phyloP scores from a whole-genome alignment of 129 eudicot genomes.

The Saussurea involucrata region DNA sequence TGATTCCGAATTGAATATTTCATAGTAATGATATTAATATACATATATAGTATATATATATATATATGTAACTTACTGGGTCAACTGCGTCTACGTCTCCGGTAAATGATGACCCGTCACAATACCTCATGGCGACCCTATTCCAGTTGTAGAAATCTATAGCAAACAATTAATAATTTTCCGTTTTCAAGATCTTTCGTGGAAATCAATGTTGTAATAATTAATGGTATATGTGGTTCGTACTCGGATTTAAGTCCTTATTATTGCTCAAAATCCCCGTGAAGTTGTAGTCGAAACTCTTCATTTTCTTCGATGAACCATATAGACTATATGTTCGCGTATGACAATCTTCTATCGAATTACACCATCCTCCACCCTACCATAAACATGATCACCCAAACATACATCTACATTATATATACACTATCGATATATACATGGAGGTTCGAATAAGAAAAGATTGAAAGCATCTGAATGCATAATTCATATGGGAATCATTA shows the following conservation, averaged over 20 bases:
- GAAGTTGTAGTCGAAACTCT: constrained; percentile 27
- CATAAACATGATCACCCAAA: background rate
- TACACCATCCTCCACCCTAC: constrained; percentile 61
- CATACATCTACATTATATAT: background rate
- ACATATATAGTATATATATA: background rate
- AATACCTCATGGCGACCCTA: constrained; percentile 44
- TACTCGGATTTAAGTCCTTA: constrained; percentile 40
- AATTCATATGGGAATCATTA: background rate
- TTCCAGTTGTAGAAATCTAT: constrained; percentile 65
- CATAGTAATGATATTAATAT: background rate
- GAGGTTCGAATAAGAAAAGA: background rate
- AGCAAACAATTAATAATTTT: background rate
- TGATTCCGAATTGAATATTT: background rate
- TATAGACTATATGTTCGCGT: constrained; percentile 18
- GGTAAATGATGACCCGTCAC: constrained; percentile 59
- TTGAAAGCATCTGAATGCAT: background rate
- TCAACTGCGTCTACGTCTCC: constrained; percentile 55
- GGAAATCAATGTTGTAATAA: background rate
- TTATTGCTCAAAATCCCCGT: constrained; percentile 49
- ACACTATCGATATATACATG: background rate
- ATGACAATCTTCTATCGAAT: constrained; percentile 25
- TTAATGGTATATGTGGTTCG: background rate
- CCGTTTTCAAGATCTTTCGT: background rate
- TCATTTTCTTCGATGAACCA: constrained; percentile 46
- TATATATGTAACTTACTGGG: constrained; percentile 34